These are phyloP conservation scores for Arctostaphylos glauca DNA, from an alignment of 148 eudicot genomes.

Conservation along the genomic window DNA sequence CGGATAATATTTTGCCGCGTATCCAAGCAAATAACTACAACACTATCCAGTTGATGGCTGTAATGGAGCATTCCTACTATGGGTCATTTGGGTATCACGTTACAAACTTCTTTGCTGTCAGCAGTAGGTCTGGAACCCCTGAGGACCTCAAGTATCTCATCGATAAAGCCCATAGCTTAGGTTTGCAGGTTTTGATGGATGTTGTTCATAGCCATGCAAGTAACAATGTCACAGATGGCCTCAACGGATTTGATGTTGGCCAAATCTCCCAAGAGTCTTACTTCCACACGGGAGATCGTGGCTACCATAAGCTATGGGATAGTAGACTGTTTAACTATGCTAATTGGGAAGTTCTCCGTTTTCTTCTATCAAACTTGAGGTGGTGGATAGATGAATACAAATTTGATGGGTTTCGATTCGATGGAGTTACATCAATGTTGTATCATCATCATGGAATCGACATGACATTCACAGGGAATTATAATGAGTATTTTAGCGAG, in stretches of 20 bases:
- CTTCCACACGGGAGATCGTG: constrained; percentile 83
- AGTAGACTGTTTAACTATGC: constrained; percentile 89
- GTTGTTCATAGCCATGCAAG: constrained; percentile 97
- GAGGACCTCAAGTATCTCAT: constrained; percentile 93
- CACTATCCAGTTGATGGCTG: constrained; percentile 95
- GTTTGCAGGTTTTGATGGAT: constrained; percentile 85
- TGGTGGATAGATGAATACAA: constrained; percentile 96
- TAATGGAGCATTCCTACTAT: constrained; percentile 98
- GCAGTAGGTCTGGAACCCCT: constrained; percentile 92
- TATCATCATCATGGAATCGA: constrained; percentile 94
- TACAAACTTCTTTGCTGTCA: constrained; percentile 93
- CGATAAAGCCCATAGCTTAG: constrained; percentile 96
- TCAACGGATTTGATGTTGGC: constrained; percentile 93
- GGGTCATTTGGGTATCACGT: constrained; percentile 96
- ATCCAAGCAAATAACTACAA: constrained; percentile 87
- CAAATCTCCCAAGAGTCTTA: constrained; percentile 89
- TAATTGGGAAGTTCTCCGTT: constrained; percentile 98
- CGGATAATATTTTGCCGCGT: constrained; percentile 90
- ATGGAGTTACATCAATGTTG: constrained; percentile 95
- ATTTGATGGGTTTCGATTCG: constrained; percentile 96
- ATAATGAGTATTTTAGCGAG: constrained; percentile 87
- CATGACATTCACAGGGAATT: constrained; percentile 72
- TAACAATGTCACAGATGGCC: constrained; percentile 86
- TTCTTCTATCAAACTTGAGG: constrained; percentile 83
- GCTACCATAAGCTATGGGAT: constrained; percentile 90